phyloP scores from a whole-genome alignment of 495 filamentous ascomycete species.

The Aspergillus ostianus region DNA sequence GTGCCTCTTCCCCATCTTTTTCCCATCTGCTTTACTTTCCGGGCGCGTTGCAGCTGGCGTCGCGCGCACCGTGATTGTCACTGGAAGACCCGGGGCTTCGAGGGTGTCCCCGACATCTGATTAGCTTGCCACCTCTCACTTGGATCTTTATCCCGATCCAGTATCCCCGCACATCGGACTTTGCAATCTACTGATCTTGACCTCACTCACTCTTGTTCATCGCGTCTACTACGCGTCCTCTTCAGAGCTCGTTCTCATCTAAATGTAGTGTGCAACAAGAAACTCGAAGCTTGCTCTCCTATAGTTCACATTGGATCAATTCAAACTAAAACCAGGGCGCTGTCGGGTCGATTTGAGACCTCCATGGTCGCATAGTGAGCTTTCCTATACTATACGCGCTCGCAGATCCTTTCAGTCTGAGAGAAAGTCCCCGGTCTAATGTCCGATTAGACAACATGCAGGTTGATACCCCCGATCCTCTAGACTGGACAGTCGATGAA shows the following conservation, averaged over 20 bases:
- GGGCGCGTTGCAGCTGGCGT: neutral
- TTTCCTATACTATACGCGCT: neutral
- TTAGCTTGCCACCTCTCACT: neutral
- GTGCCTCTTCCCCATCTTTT: neutral
- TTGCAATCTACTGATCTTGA: neutral
- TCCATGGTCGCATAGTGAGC: neutral
- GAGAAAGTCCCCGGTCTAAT: neutral
- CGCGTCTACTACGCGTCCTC: neutral
- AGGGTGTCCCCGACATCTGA: neutral
- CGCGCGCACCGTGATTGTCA: too few species aligned
- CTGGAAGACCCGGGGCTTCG: neutral
- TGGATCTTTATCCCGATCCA: neutral
- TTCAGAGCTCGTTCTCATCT: neutral
- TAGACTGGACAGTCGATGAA: constrained; percentile 64
- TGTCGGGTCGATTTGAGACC: too few species aligned
- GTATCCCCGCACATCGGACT: neutral
- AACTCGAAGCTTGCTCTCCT: neutral
- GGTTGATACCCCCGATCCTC: constrained; percentile 51
- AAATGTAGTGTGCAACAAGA: neutral
- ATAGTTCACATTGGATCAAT: neutral
- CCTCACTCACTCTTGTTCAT: neutral
- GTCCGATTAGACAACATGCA: constrained; percentile 14
- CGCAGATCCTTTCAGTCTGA: neutral
- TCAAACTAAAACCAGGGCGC: neutral
- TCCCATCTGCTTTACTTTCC: neutral